Evolutionary conservation across 164 flowering plant genomes (phyloP), one percentile per base, ranked within the genome.

Genomic region (Liquidambar formosana): DNA sequence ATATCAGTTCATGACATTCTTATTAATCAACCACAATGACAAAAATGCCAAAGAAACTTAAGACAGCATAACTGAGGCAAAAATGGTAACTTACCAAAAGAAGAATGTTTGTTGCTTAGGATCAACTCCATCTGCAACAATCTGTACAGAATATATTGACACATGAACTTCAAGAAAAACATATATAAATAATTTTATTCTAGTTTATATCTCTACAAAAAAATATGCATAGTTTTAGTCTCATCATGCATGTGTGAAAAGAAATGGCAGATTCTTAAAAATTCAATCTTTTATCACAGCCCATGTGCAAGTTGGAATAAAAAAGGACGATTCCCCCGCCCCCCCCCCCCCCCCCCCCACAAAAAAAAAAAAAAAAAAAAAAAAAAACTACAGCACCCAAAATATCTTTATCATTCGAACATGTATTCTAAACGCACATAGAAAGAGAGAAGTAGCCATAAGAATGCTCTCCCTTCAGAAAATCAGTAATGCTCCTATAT

Each of bases 71-170:
- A 9, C 14, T 12, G 12, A 47, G 28, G 8, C 38, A 48, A 57
- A 59, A 15, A 14, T 22, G 21, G 49, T 4, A 57, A 70, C 77
- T 75, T 77, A 90, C 98, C 93, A 84, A 49, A 78, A 80, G 76
- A 73, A 84, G 64, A 94, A 92, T 14, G 90, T 85, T 70, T 89
- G 90, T 23, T 80, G 82, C 74, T 80, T 83, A 28, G 92, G 93
- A 73, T 92, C 92, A 75, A 84, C 79, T 70, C 88, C 89, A 72
- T 85, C 89, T 25, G 82, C 89, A 78, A 85, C 80, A 68, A 85
- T 79, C 97, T 92, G 83, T 65, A 68, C 1, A 61, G 23, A 57
- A 73, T 2, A 62, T 14, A 68, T 49, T 26, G 23, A 3, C 43
- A 73, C 23, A 43, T 58, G 0, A 57, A 65, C 21, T 26, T 19